Percentiles rank a stretch among this genome's conserved stretches.
phyloP scores from a whole-genome alignment of 2,329 filamentous ascomycete genomes.

The Dactylonectria macrodidyma region DNA sequence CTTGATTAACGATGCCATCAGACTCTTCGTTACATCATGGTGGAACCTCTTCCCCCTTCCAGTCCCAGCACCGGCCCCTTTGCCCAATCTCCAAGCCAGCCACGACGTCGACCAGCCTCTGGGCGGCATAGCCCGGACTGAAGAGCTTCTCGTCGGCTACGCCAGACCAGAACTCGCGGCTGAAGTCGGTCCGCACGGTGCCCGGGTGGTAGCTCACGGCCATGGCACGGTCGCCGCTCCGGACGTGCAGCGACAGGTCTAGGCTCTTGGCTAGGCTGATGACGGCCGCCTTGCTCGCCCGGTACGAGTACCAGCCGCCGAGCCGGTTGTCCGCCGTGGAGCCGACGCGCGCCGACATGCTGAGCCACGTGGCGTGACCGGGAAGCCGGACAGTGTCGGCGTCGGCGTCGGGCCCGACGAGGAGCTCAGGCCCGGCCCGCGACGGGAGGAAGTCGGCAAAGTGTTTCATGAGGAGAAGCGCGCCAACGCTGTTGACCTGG shows the following conservation, averaged over 20 bases:
- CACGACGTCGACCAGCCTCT: slow-evolving; percentile 74
- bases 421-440: slow-evolving; percentile 60
- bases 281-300: slow-evolving; percentile 81
- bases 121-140: slow-evolving; percentile 75
- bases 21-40: slow-evolving; percentile 6
- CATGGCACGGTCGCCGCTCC: slow-evolving; percentile 74
- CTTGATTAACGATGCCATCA: not conserved
- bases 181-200: slow-evolving; percentile 83
- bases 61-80: slow-evolving; percentile 78
- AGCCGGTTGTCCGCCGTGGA: slow-evolving; percentile 79
- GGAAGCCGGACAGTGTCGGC: slow-evolving; percentile 57
- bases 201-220: slow-evolving; percentile 83
- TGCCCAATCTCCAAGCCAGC: slow-evolving; percentile 63
- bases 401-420: slow-evolving; percentile 40
- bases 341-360: slow-evolving; percentile 85
- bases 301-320: slow-evolving; percentile 88
- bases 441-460: slow-evolving; percentile 79
- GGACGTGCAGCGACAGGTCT: slow-evolving; percentile 74
- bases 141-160: slow-evolving; percentile 76
- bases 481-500: slow-evolving; percentile 80
- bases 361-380: slow-evolving; percentile 75
- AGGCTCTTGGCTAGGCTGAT: slow-evolving; percentile 80
- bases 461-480: slow-evolving; percentile 83
- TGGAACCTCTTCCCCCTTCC: slow-evolving; percentile 71
- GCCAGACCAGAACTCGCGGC: slow-evolving; percentile 78